Evolutionary conservation across 2,329 filamentous ascomycete species (phyloP).

Genomic region (Pleochaeta shiraiana): DNA sequence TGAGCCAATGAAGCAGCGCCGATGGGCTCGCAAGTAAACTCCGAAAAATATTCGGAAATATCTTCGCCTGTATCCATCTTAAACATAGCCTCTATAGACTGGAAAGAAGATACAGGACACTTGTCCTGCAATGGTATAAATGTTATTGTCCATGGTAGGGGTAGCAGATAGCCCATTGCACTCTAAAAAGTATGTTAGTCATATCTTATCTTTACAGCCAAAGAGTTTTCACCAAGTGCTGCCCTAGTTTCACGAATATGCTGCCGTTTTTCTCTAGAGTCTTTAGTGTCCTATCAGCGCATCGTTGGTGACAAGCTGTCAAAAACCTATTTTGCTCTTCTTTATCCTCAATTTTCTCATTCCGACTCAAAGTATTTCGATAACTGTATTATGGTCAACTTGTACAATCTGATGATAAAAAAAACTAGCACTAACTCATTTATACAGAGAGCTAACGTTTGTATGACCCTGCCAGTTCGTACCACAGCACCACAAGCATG

Average conservation of each 20-base stretch:
- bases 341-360: slow-evolving; percentile 37
- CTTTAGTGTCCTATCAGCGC: slow-evolving; percentile 65
- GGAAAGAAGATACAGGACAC: slow-evolving; percentile 78
- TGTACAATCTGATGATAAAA: too few relatives aligned
- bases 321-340: slow-evolving; percentile 46
- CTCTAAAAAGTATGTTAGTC: slow-evolving; percentile 28
- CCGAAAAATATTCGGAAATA: slow-evolving; percentile 65
- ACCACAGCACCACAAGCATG: slow-evolving; percentile 54
- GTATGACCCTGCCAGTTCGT: slow-evolving; percentile 57
- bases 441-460: slow-evolving; percentile 57
- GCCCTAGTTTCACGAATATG: slow-evolving; percentile 95
- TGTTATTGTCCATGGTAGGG: slow-evolving; percentile 79
- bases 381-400: too few relatives aligned
- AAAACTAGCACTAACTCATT: slow-evolving; percentile 69
- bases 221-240: slow-evolving; percentile 45
- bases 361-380: slow-evolving; percentile 55
- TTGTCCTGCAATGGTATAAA: slow-evolving; percentile 93
- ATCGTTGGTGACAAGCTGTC: slow-evolving; percentile 74
- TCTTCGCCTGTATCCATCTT: slow-evolving; percentile 56
- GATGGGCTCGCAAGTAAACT: slow-evolving; percentile 61
- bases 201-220: neutral
- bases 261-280: slow-evolving; percentile 92
- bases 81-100: slow-evolving; percentile 77
- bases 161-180: slow-evolving; percentile 78
- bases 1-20: slow-evolving; percentile 89